Percentiles rank a stretch among this genome's conserved stretches.
Evolutionary conservation across 2,329 filamentous ascomycete genomes (phyloP).

Genomic region (Fusarium albosuccineum): DNA sequence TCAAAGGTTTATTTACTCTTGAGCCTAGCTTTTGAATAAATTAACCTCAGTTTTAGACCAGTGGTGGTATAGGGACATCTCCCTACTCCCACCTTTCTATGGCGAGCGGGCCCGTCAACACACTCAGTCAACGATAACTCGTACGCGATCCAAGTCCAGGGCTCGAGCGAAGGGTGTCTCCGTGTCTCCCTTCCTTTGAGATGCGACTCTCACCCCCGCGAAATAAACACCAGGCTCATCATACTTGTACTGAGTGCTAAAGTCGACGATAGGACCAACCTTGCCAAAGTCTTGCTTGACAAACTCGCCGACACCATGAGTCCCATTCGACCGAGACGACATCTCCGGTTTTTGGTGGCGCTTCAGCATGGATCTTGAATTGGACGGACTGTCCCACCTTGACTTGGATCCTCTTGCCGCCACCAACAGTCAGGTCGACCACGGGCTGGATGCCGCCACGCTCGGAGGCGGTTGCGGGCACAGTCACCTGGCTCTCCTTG

Average conservation of each 20-base stretch:
- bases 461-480: conserved; percentile 14
- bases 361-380: not conserved
- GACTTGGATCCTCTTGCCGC: not conserved
- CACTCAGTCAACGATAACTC: not conserved
- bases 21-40: too few relatives aligned
- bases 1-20: too few relatives aligned
- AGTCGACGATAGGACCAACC: not conserved
- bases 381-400: not conserved
- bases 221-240: conserved; percentile 20
- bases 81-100: too few relatives aligned
- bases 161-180: conserved; percentile 5
- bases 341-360: conserved; percentile 11
- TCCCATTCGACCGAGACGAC: conserved; percentile 38
- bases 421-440: not conserved
- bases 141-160: conserved; percentile 17
- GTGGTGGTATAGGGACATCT: too few relatives aligned
- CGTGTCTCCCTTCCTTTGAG: conserved; percentile 11
- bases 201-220: conserved; percentile 17
- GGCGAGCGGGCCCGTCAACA: too few relatives aligned
- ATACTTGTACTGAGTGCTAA: conserved; percentile 3
- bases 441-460: conserved; percentile 40
- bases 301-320: conserved; percentile 20
- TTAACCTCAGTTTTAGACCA: too few relatives aligned
- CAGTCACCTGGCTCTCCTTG: conserved; percentile 24
- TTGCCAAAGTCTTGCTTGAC: not conserved